A percentile compares a stretch with the other conserved stretches of the same genome.
These are phyloP conservation scores for Stygiomarasmius scandens DNA, from an alignment of 1,284 basidiomycete genomes.

Conservation along the genomic window DNA sequence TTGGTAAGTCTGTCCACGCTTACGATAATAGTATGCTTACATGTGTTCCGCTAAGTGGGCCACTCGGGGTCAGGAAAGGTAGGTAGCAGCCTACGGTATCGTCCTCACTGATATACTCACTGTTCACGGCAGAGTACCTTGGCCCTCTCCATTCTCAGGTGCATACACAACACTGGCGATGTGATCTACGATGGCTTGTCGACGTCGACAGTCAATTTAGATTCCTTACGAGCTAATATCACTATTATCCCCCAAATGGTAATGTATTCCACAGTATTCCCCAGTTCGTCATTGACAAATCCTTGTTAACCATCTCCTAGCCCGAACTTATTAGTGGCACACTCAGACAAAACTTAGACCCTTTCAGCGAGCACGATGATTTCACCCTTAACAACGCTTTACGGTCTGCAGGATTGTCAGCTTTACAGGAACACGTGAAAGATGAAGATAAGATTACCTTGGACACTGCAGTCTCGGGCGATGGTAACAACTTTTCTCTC, in stretches of 20 bases:
- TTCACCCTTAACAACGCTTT: conserved; percentile 57
- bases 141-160: conserved; percentile 53
- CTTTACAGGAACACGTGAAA: conserved; percentile 46
- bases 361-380: conserved; percentile 77
- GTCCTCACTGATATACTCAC: conserved; percentile 1
- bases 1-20: conserved; percentile 39
- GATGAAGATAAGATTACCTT: conserved; percentile 54
- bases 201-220: conserved; percentile 61
- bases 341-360: conserved; percentile 63
- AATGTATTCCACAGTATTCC: too few relatives aligned
- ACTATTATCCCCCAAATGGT: conserved; percentile 65
- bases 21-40: neutral
- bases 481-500: conserved; percentile 38
- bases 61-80: conserved; percentile 79
- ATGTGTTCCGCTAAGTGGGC: conserved; percentile 46
- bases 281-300: conserved; percentile 19
- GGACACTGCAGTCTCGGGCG: conserved; percentile 55
- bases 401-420: conserved; percentile 55
- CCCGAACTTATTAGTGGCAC: conserved; percentile 69
- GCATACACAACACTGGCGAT: conserved; percentile 59
- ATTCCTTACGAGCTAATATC: conserved; percentile 61
- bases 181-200: conserved; percentile 55
- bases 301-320: conserved; percentile 37
- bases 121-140: conserved; percentile 44
- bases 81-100: too few relatives aligned